Conservation (phyloP, 352 stramenopile species). For the Albugo laibachii region DNA sequence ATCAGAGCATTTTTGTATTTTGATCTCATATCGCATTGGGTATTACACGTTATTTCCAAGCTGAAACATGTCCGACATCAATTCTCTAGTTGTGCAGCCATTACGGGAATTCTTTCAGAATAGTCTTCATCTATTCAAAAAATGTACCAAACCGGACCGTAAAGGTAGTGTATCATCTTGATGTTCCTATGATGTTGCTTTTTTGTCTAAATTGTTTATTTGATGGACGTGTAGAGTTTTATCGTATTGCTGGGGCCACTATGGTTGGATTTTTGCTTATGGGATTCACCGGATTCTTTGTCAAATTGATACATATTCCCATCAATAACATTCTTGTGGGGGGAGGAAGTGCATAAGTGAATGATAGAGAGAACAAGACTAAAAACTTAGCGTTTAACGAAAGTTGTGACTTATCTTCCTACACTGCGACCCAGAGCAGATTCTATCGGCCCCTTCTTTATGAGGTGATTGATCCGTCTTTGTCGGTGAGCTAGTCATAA, state of each 20-base stretch:
- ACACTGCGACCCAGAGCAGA: no score
- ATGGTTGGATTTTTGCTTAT: constrained; percentile 97
- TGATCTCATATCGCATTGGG: no score
- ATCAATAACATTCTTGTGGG: constrained; percentile 99
- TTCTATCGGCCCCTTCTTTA: no score
- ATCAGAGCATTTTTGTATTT: no score
- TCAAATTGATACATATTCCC: constrained; percentile 99
- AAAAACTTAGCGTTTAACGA: not conserved
- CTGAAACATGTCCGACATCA: constrained; percentile 66
- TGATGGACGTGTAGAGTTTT: constrained; percentile 75
- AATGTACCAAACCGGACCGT: constrained; percentile 97
- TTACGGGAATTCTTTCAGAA: constrained; percentile 96
- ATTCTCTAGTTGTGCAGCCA: constrained; percentile 87
- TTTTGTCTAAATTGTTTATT: not conserved
- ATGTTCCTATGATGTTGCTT: not conserved
- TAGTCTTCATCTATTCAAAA: constrained; percentile 94
- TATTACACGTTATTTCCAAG: no score
- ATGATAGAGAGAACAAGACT: constrained; percentile 2
- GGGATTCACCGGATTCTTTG: constrained; percentile 99
- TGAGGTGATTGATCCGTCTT: no score
- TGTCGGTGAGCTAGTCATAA: not conserved
- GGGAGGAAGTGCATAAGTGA: constrained; percentile 44
- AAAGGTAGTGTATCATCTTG: constrained; percentile 59
- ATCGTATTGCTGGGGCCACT: constrained; percentile 86
- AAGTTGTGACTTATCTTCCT: no score